Evolutionary conservation across 1,139 yeast genomes (phyloP).

Genomic region (Blastobotrys persicus): DNA sequence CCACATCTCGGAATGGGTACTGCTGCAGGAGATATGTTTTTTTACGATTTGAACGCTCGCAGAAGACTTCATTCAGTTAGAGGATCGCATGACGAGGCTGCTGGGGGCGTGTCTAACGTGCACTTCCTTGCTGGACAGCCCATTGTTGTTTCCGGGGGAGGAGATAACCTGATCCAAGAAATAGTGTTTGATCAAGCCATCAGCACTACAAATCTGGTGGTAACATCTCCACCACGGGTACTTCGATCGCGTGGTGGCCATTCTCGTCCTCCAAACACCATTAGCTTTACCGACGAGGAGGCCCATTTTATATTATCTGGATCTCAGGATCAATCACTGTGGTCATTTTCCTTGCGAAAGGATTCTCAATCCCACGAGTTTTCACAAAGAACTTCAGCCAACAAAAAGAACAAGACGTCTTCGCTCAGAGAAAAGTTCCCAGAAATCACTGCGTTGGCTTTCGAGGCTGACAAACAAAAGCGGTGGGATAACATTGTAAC

Average conservation of each 20-base stretch:
- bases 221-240: conserved; percentile 86
- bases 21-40: conserved; percentile 75
- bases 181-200: conserved; percentile 90
- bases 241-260: conserved; percentile 96
- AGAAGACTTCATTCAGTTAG: conserved; percentile 73
- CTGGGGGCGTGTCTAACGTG: conserved; percentile 79
- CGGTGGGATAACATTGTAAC: conserved; percentile 97
- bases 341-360: conserved; percentile 89
- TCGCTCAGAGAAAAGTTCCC: conserved; percentile 65
- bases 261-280: conserved; percentile 80
- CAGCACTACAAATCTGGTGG: conserved; percentile 44
- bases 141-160: conserved; percentile 85
- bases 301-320: conserved; percentile 87
- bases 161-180: conserved; percentile 86
- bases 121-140: conserved; percentile 90
- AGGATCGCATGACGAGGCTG: conserved; percentile 63
- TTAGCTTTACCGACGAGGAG: conserved; percentile 73
- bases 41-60: conserved; percentile 74
- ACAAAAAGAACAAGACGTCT: conserved; percentile 28
- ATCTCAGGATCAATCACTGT: conserved; percentile 79
- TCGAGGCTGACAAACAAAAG: conserved; percentile 74
- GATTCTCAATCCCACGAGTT: conserved; percentile 96
- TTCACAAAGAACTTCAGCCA: conserved; percentile 57
- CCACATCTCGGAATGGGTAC: conserved; percentile 82
- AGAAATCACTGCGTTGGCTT: conserved; percentile 69